Evolutionary conservation across 2,329 filamentous ascomycete species (phyloP), one percentile per base, ranked within the genome.

Genomic region (Periconia macrospinosa): DNA sequence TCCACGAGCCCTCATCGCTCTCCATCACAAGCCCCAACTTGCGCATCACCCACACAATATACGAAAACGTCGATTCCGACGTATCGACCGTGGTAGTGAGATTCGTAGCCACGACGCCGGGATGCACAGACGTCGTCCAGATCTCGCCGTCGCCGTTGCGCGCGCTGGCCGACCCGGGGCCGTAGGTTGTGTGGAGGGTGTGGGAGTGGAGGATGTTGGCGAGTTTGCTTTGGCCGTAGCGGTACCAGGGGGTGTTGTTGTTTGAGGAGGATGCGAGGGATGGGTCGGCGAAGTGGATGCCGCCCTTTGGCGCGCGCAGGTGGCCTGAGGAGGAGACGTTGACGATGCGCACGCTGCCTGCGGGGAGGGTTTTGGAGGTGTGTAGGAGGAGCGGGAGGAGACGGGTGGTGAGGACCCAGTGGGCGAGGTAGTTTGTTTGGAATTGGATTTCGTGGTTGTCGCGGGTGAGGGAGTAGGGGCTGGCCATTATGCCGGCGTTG

Each of bases 361-460:
- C 33, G 5, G 15, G 1, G 63, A 66, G 2, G 5, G 33, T 37
- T 10, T 37, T 37, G 3, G 54, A 27, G 1, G 58, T 57, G 6
- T 23, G 6, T 6, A 47, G 41, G 45, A 61, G 43, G n/a, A 59
- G 7, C 1, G 71, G 73, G 2, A 77, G 61, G 1, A 81, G 61
- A 1, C 76, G 64, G 14, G 70, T 70, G 13, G 71, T 77, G 15
- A 80, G 63, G 0, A 80, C 55, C 11, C 75, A 76, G 52, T 77
- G 77, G 3, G 75, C 78, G 47, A 80, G 56, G 49, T 79, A 75
- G 53, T 80, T 80, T 1, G 73, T 77, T 23, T 73, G 78, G 54
- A 79, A 76, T 45, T 79, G 76, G 13, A 72, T 61, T 58, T 81
- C 78, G 58, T 77, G 75, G 27, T 76, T 77, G 41, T 79, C 75